Conservation (phyloP, 495 filamentous ascomycete genomes). For the Lasiosphaeria hispida region DNA sequence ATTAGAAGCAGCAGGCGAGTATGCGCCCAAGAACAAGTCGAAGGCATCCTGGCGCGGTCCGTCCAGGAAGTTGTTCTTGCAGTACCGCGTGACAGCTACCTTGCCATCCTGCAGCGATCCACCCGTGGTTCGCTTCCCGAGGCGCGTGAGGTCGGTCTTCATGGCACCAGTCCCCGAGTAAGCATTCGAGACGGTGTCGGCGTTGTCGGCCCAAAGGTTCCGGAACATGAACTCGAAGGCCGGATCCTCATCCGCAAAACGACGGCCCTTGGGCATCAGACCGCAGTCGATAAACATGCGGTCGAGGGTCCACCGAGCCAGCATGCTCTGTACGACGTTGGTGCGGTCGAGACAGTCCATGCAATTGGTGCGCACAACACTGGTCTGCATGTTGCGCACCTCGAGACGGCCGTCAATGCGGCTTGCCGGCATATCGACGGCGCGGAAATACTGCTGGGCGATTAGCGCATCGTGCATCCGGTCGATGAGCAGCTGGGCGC, state of each 20-base stretch:
- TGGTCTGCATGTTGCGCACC: constrained; percentile 72
- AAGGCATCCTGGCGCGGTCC: constrained; percentile 92
- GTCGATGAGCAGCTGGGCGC: constrained; percentile 81
- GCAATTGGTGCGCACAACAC: constrained; percentile 93
- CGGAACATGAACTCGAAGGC: constrained; percentile 86
- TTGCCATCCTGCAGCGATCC: constrained; percentile 79
- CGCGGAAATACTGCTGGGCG: constrained; percentile 87
- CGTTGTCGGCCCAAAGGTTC: constrained; percentile 97
- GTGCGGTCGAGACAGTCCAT: constrained; percentile 99
- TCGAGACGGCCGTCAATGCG: constrained; percentile 64
- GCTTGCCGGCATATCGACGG: constrained; percentile 75
- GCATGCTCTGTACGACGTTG: constrained; percentile 95
- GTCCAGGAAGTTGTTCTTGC: constrained; percentile 87
- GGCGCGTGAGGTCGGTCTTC: constrained; percentile 94
- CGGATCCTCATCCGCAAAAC: constrained; percentile 64
- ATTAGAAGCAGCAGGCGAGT: constrained; percentile 65
- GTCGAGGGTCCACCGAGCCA: constrained; percentile 83
- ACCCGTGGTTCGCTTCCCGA: constrained; percentile 77
- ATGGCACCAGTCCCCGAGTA: constrained; percentile 95
- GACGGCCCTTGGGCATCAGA: constrained; percentile 66
- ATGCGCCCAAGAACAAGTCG: constrained; percentile 86
- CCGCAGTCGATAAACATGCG: constrained; percentile 81
- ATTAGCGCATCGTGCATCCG: constrained; percentile 68
- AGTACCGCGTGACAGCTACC: constrained; percentile 80
- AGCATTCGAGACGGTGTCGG: constrained; percentile 84